These are phyloP conservation scores for Lentinula lateritia DNA, from an alignment of 768 basidiomycete species.

Conservation along the genomic window DNA sequence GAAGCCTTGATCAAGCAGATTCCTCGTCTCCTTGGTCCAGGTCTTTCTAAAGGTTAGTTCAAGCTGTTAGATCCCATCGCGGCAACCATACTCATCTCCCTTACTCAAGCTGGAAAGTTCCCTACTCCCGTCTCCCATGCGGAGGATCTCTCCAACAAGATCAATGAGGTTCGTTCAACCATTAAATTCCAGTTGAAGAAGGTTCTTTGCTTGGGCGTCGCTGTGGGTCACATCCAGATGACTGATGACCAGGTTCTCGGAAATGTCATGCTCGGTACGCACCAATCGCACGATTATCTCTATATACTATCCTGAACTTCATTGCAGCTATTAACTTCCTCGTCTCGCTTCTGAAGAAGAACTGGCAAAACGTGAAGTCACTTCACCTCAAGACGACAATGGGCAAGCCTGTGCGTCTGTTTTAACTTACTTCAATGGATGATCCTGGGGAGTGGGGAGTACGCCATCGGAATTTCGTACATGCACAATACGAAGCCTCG, in stretches of 20 bases:
- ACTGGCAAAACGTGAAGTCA: conserved; percentile 99
- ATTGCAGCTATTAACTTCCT: conserved; percentile 94
- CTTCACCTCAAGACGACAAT: conserved; percentile 98
- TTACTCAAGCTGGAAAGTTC: conserved; percentile 85
- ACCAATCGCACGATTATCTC: not conserved
- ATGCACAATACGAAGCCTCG: conserved; percentile 94
- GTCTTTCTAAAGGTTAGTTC: conserved; percentile 91
- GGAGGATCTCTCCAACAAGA: conserved; percentile 87
- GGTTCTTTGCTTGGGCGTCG: conserved; percentile 98
- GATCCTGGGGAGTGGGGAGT: conserved; percentile 14
- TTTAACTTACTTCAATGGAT: conserved; percentile 43
- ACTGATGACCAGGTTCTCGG: conserved; percentile 92
- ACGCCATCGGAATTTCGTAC: conserved; percentile 33
- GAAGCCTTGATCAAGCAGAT: conserved; percentile 99
- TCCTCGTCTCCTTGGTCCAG: conserved; percentile 97
- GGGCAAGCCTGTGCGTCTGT: conserved; percentile 96
- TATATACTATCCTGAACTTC: conserved; percentile 5
- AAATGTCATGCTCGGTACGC: conserved; percentile 95
- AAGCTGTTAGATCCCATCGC: not conserved
- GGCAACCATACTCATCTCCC: not conserved
- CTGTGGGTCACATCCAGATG: conserved; percentile 97
- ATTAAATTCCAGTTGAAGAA: conserved; percentile 99
- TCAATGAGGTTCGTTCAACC: conserved; percentile 93
- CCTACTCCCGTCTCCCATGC: conserved; percentile 92
- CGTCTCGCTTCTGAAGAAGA: conserved; percentile 98